These are phyloP conservation scores for Umbelopsis sp. DNA, from an alignment of 371 early-diverging fungal species.

Conservation along the genomic window DNA sequence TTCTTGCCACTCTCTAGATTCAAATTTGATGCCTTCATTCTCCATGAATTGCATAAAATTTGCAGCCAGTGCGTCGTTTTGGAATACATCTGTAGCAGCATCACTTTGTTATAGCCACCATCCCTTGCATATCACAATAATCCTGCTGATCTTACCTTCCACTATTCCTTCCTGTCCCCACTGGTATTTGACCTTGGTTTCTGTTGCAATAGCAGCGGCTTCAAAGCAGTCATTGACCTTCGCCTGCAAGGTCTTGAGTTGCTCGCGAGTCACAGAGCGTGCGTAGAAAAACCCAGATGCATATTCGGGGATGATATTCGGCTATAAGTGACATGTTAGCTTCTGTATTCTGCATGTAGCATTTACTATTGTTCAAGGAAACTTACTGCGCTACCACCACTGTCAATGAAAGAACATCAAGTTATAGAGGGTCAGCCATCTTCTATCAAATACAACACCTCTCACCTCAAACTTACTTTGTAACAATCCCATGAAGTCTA, in stretches of 20 bases:
- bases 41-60: slow-evolving; percentile 62
- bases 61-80: slow-evolving; percentile 61
- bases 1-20: slow-evolving; percentile 43
- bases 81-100: slow-evolving; percentile 39
- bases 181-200: slow-evolving; percentile 67
- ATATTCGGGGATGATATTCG: slow-evolving; percentile 67
- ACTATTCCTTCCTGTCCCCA: slow-evolving; percentile 54
- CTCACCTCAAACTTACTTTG: slow-evolving; percentile 27
- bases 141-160: slow-evolving; percentile 22
- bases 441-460: too few species aligned
- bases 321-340: slow-evolving; percentile 43
- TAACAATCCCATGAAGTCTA: slow-evolving; percentile 77
- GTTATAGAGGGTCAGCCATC: background rate
- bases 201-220: slow-evolving; percentile 74
- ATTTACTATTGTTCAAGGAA: slow-evolving; percentile 21
- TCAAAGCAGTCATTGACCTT: slow-evolving; percentile 62
- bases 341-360: slow-evolving; percentile 8
- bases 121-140: background rate
- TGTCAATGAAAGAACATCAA: background rate
- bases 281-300: slow-evolving; percentile 63
- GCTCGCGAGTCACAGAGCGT: slow-evolving; percentile 55
- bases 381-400: slow-evolving; percentile 66
- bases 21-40: slow-evolving; percentile 46
- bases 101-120: background rate
- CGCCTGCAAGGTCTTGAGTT: slow-evolving; percentile 53